Evolutionary conservation across 345 rosid species (phyloP), one percentile per base, ranked within the genome.

Genomic region (Capsella bursapastoris): DNA sequence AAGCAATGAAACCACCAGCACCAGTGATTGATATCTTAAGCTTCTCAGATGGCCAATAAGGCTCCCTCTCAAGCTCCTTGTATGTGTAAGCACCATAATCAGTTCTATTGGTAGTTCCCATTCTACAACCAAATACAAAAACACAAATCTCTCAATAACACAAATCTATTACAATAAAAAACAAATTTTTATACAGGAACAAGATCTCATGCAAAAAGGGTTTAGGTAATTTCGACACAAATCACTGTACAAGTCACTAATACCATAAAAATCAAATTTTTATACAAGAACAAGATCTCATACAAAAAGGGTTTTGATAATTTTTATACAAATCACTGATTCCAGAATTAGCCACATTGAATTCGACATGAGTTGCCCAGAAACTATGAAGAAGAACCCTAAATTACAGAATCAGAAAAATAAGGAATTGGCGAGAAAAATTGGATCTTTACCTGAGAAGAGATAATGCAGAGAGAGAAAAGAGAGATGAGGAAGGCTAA

Each of bases 1-100:
- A 92, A 16, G 97, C 99, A 12, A 95, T 95, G 79, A 95, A 95
- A 27, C 99, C 99, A 28, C 98, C 99, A 7, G 98, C 92, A 0
- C 99, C 96, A 1, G 98, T 95, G 13, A 95, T 81, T 12, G 99
- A 92, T 50, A 92, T 88, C 57, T 83, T 84, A 14, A 92, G 96
- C 64, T 89, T 89, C 80, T 86, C 90, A 4, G 94, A 85, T 3
- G 97, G 96, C 99, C 99, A 95, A 81, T 95, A 92, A 27, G 79
- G 92, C 74, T 92, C 97, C 77, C 97, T 90, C 80, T 86, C 96
- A 8, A 95, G 90, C 61, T 73, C 76, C 80, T 84, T 87, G 73
- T 90, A 90, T 68, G 98, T 95, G 88, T 86, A 92, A 6, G 87
- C 86, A 11, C 97, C 98, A 70, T 89, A 89, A 60, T 47, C 66